Evolutionary conservation across 2,329 filamentous ascomycete genomes (phyloP), one percentile per base, ranked within the genome.

Genomic region (Trichophyton schoenleinii): DNA sequence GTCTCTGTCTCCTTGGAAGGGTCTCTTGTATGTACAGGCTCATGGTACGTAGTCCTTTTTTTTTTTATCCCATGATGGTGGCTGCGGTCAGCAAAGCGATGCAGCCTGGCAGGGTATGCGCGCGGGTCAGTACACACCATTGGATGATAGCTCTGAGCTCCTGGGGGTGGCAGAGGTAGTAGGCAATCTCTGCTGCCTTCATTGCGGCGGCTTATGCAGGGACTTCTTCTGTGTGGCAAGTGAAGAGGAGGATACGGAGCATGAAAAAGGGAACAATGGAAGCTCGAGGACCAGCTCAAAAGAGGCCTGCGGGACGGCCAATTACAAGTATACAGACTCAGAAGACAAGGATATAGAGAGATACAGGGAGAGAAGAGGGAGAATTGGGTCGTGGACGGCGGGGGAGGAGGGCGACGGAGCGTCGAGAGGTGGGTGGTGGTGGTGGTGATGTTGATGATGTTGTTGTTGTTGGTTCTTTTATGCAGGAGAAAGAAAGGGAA

Each of bases 11-110:
- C 94, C 67, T 88, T 88, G 64, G 80, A 79, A 65, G 83, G 81
- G 70, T 96, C 83, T 71, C 92, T 89, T 71, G 81, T 83, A 79
- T 97, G 90, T 20, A 96, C 90, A 11, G 94, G 87, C 66, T 95
- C 90, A 78, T 97, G 94, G 91, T 91, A 97, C 68, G 95, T 79
- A 79, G 95, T 96, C 91, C 91, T 96, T 42, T 20, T 13, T 38
- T 18, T 28, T 48, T 28, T 6, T 25, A 25, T 25, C 25, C 25
- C 25, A 11, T 36, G 3, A 36, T 36, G 3, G 25, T 28, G 25
- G 25, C 2, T 57, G 1, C n/a, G 41, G 42, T 60, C 28, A 42
- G 57, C 28, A 18, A 3, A 3, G 44, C 15, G 6, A 25, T 25
- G 46, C 6, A 28, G 20, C 20, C 20, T 8, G 13, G 22, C 11